These are phyloP conservation scores for Dentipellis sp. DNA, from an alignment of 768 basidiomycete genomes.

Conservation along the genomic window DNA sequence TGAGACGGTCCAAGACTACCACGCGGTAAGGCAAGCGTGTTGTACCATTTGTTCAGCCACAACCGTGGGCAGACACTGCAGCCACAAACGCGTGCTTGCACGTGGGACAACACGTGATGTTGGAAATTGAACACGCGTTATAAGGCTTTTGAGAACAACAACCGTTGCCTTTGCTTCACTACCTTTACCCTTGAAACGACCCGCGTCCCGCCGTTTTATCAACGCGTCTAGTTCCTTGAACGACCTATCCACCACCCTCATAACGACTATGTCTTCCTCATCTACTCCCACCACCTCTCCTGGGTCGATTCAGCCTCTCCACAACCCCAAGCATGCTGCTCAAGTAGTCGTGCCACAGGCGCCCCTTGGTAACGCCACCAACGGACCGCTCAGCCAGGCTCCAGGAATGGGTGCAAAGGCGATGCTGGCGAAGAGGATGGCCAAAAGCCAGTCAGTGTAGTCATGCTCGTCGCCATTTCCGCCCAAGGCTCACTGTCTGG, in stretches of 20 bases:
- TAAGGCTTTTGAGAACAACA: not conserved
- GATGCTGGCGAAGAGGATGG: constrained; percentile 87
- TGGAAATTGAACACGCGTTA: constrained; percentile 13
- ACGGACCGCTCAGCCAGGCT: constrained; percentile 41
- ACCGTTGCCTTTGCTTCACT: not conserved
- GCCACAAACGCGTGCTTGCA: not conserved
- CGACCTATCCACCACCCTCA: not conserved
- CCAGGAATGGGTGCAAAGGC: constrained; percentile 85
- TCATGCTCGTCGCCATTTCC: not conserved
- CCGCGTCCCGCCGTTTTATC: not conserved
- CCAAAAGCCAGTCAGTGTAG: constrained; percentile 68
- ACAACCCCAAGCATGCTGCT: constrained; percentile 77
- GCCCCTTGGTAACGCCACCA: constrained; percentile 60
- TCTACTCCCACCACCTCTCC: constrained; percentile 64
- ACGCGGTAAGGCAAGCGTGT: too few relatives aligned
- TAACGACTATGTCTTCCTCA: constrained; percentile 40
- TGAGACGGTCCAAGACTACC: too few relatives aligned
- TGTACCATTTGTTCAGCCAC: too few relatives aligned
- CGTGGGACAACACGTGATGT: constrained; percentile 7
- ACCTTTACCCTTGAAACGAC: not conserved
- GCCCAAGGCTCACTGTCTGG: constrained; percentile 4
- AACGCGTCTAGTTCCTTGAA: not conserved
- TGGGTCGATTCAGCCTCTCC: constrained; percentile 64
- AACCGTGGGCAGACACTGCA: too few relatives aligned
- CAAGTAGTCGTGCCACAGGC: constrained; percentile 72